Conservation (phyloP, 306 rosid species). For the Castanopsis chinensis region DNA sequence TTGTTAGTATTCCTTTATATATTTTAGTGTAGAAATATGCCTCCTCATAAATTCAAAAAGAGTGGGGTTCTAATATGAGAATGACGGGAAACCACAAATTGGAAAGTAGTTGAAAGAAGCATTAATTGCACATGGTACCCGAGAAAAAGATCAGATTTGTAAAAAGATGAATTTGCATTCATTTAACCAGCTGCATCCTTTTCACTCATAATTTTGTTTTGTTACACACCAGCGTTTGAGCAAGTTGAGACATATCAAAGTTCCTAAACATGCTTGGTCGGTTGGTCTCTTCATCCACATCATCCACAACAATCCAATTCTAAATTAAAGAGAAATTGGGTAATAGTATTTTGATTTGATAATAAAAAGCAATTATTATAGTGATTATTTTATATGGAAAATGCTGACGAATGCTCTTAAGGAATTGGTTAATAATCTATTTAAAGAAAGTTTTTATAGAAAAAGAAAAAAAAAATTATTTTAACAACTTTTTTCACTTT, state of each 20-base stretch:
- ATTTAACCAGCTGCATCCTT: neutral
- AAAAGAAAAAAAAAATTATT: too few species aligned
- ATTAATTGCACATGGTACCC: neutral
- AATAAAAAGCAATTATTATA: too few species aligned
- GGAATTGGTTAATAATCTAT: too few species aligned
- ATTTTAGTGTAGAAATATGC: conserved; percentile 4
- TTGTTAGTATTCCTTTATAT: neutral
- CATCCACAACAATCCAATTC: neutral
- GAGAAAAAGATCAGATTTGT: conserved; percentile 6
- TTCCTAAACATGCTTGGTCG: conserved; percentile 21
- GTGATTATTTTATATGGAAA: too few species aligned
- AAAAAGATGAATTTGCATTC: neutral
- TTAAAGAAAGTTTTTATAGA: too few species aligned
- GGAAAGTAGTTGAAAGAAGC: neutral
- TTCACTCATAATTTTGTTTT: neutral
- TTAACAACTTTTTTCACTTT: too few species aligned
- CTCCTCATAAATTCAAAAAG: neutral
- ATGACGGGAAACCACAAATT: conserved; percentile 5
- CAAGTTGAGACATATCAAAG: conserved; percentile 8
- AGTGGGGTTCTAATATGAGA: neutral
- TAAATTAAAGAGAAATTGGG: too few species aligned
- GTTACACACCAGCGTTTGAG: neutral
- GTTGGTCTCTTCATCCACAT: conserved; percentile 9
- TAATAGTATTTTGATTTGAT: too few species aligned
- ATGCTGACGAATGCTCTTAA: too few species aligned